Evolutionary conservation across 306 rosid species (phyloP), one percentile per base, ranked within the genome.

Genomic region (Alnus rubra): DNA sequence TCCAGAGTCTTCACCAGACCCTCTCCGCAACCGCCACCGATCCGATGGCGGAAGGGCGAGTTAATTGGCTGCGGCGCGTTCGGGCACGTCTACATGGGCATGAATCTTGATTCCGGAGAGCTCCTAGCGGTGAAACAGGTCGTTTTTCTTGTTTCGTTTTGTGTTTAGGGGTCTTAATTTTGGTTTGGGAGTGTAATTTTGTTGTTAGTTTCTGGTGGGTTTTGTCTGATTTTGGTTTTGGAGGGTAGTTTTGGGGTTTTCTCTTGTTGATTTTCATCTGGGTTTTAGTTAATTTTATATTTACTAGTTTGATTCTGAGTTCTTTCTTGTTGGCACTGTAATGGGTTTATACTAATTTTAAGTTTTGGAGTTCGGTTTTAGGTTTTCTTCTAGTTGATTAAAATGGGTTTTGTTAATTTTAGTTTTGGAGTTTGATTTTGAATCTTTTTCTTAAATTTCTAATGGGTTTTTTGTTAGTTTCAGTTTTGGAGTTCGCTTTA

Each of bases 31-130:
- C 78, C 91, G 13, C 73, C 84, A 11, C 83, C 89, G 87, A 96
- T 96, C 89, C 92, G 99, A 90, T 96, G 99, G 99, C 94, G 98
- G 58, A 96, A 93, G 76, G 99, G 99, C 37, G 99, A 96, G 85
- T 88, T 96, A 90, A 93, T 96, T 78, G 99, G 99, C 50, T 96
- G 96, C 75, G 99, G 99, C 37, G 98, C 99, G 73, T 96, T 96
- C 67, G 99, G 99, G 3, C 97, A 92, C n/a, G 99, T 96, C 33
- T 96, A 96, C 76, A 95, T 96, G 92, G 99, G 99, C 50, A 96
- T 96, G 99, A 96, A 96, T 85, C 98, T 96, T 75, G 99, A 86
- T 71, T 96, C 99, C 37, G 99, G 99, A 82, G 99, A 96, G 89
- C 99, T 96, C 86, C 87, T 96, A 16, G 99, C 98, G 23, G 98